Conservation (phyloP, 2,329 filamentous ascomycete species). For the Colletotrichum nymphaeae region DNA sequence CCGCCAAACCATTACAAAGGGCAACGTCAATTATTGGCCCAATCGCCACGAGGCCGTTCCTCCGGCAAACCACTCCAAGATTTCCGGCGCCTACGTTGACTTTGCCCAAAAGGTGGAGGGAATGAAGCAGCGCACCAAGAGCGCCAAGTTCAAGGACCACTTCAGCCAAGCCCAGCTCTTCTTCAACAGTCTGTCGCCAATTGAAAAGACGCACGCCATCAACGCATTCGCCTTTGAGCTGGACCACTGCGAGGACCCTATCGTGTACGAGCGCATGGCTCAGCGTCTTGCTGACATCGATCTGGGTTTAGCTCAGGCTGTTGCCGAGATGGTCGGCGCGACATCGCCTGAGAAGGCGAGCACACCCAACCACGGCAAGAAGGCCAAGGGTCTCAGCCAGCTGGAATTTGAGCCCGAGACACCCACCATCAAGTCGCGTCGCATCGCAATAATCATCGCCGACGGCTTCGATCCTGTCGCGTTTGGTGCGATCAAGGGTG, state of each 20-base stretch:
- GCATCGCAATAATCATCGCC: constrained; percentile 80
- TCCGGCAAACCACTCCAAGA: constrained; percentile 62
- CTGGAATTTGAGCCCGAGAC: constrained; percentile 71
- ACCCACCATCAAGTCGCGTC: constrained; percentile 77
- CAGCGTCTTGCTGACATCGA: constrained; percentile 79
- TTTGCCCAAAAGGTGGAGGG: constrained; percentile 74
- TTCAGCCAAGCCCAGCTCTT: constrained; percentile 84
- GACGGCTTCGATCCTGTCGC: constrained; percentile 79
- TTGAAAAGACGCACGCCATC: constrained; percentile 74
- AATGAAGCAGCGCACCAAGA: constrained; percentile 76
- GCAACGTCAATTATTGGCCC: constrained; percentile 83
- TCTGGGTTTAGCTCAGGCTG: constrained; percentile 73
- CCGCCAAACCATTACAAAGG: constrained; percentile 78
- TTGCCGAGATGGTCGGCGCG: constrained; percentile 78
- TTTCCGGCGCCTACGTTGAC: constrained; percentile 77
- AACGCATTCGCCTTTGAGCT: constrained; percentile 76
- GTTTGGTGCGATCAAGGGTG: constrained; percentile 74
- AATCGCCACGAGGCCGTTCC: constrained; percentile 75
- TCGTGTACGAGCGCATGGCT: constrained; percentile 79
- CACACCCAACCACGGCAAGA: constrained; percentile 73
- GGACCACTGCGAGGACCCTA: constrained; percentile 83
- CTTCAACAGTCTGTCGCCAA: constrained; percentile 78
- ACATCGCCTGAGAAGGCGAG: constrained; percentile 64
- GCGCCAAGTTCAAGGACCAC: constrained; percentile 82
- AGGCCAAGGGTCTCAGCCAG: constrained; percentile 75